Evolutionary conservation across 495 filamentous ascomycete genomes (phyloP).

Genomic region (Venustampulla echinocandica): DNA sequence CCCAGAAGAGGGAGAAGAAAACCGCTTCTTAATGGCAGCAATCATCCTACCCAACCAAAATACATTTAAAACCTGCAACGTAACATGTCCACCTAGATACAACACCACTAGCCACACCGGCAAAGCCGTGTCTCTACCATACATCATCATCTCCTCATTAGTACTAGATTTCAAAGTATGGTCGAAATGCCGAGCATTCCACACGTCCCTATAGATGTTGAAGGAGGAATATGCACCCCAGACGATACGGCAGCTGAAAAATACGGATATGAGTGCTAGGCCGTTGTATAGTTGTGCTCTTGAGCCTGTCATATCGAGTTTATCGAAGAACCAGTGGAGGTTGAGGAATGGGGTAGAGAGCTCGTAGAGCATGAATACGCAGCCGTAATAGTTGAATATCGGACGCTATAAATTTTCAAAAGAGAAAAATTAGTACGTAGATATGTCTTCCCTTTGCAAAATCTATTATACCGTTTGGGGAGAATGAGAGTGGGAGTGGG

Average conservation of each 20-base stretch:
- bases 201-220: slow-evolving; percentile 73
- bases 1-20: no score
- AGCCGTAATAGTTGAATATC: slow-evolving; percentile 86
- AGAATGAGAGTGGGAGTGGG: no score
- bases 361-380: slow-evolving; percentile 92
- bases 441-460: slow-evolving; percentile 20
- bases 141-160: slow-evolving; percentile 31
- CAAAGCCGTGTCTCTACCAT: slow-evolving; percentile 37
- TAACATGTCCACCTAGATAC: slow-evolving; percentile 69
- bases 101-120: slow-evolving; percentile 70
- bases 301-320: slow-evolving; percentile 85
- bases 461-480: no score
- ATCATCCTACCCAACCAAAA: slow-evolving; percentile 98
- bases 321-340: slow-evolving; percentile 99
- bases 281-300: slow-evolving; percentile 76
- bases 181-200: slow-evolving; percentile 41
- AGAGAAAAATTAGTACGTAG: slow-evolving; percentile 3
- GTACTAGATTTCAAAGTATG: slow-evolving; percentile 25
- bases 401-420: slow-evolving; percentile 69
- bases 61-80: slow-evolving; percentile 79
- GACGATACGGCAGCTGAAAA: slow-evolving; percentile 80
- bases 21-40: slow-evolving; percentile 78
- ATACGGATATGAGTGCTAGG: slow-evolving; percentile 58
- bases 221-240: slow-evolving; percentile 85
- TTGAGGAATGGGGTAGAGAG: slow-evolving; percentile 89